phyloP scores from a whole-genome alignment of 1,284 basidiomycete genomes.

The Cryptococcus deneoformans region DNA sequence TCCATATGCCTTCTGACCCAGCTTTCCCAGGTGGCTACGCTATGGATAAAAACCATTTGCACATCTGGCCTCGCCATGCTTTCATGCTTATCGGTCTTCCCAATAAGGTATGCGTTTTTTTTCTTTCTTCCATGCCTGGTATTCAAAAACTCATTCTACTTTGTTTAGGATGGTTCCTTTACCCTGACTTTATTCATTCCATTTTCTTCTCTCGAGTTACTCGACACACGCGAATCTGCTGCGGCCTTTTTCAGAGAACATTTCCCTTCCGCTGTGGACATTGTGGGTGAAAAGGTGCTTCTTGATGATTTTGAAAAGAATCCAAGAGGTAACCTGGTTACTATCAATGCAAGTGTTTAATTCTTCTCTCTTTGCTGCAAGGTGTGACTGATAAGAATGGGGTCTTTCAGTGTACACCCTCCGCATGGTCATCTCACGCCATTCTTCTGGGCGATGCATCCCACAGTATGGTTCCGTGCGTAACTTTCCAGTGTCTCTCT shows the following conservation, averaged over 20 bases:
- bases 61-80: slow-evolving; percentile 97
- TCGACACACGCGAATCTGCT: slow-evolving; percentile 61
- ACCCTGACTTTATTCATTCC: slow-evolving; percentile 85
- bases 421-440: slow-evolving; percentile 84
- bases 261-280: slow-evolving; percentile 80
- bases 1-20: slow-evolving; percentile 83
- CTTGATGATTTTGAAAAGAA: slow-evolving; percentile 74
- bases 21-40: slow-evolving; percentile 62
- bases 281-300: slow-evolving; percentile 77
- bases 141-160: no score
- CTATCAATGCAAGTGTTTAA: slow-evolving; percentile 67
- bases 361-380: no score
- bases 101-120: slow-evolving; percentile 68
- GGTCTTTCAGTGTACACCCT: slow-evolving; percentile 57
- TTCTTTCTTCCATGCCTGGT: neutral
- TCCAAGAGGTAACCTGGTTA: slow-evolving; percentile 84
- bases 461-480: slow-evolving; percentile 79
- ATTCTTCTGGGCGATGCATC: slow-evolving; percentile 91
- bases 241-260: slow-evolving; percentile 74
- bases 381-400: no score
- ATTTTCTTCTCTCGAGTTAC: slow-evolving; percentile 67
- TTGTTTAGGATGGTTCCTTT: slow-evolving; percentile 51
- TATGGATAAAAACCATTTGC: slow-evolving; percentile 91
- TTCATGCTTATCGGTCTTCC: slow-evolving; percentile 99
- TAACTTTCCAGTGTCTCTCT: slow-evolving; percentile 2